These are phyloP conservation scores for Raphanus sativus DNA, from an alignment of 345 rosid genomes.

Conservation along the genomic window DNA sequence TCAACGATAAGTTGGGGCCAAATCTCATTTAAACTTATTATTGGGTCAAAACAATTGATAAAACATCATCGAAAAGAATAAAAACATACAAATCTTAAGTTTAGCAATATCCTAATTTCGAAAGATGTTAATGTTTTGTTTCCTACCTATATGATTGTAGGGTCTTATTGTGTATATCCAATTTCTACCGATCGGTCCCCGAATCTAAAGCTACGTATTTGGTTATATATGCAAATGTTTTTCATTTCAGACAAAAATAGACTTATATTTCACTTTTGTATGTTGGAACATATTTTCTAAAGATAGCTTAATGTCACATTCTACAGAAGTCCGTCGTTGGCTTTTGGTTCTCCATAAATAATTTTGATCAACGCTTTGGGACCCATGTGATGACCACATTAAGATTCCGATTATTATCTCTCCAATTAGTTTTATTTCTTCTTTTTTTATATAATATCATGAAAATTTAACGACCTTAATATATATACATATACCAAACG, in stretches of 20 bases:
- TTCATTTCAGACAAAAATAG: not conserved
- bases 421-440: slow-evolving; percentile 17
- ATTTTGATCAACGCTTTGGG: slow-evolving; percentile 36
- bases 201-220: not conserved
- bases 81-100: slow-evolving; percentile 16
- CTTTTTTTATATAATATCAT: not conserved
- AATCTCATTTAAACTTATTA: slow-evolving; percentile 15
- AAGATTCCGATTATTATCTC: slow-evolving; percentile 35
- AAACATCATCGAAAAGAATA: not conserved
- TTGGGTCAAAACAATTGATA: slow-evolving; percentile 20
- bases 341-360: slow-evolving; percentile 12
- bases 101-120: not conserved
- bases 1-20: slow-evolving; percentile 25
- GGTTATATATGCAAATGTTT: not conserved
- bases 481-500: slow-evolving; percentile 7
- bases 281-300: slow-evolving; percentile 5
- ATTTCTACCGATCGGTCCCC: not conserved
- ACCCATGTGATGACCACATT: slow-evolving; percentile 38
- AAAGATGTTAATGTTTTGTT: not conserved
- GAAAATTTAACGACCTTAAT: slow-evolving; percentile 27
- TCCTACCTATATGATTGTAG: not conserved
- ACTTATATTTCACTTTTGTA: not conserved
- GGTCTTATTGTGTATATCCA: not conserved
- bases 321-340: slow-evolving; percentile 26
- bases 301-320: slow-evolving; percentile 25